phyloP scores from a whole-genome alignment of 805 yeast genomes.

The Soucietia sequanensis region DNA sequence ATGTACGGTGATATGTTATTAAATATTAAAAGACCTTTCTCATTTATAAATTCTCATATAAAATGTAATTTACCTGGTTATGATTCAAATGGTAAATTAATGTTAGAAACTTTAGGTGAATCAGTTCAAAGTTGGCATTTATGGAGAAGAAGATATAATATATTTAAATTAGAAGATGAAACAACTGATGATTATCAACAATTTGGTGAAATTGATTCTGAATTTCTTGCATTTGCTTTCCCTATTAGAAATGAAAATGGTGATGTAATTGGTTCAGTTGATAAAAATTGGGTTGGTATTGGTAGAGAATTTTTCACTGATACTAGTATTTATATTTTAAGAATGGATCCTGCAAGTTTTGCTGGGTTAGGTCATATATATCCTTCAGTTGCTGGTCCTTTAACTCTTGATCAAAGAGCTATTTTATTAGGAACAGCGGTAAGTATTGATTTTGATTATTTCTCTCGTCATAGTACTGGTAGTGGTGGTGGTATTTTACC shows the following conservation, averaged over 20 bases:
- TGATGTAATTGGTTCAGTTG: constrained; percentile 69
- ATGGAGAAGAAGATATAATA: constrained; percentile 86
- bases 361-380: constrained; percentile 54
- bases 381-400: constrained; percentile 48
- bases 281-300: constrained; percentile 92
- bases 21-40: constrained; percentile 78
- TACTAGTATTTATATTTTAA: constrained; percentile 84
- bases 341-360: constrained; percentile 77
- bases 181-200: constrained; percentile 56
- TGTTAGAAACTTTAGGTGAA: constrained; percentile 68
- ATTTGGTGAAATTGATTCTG: constrained; percentile 85
- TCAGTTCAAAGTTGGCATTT: constrained; percentile 91
- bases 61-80: constrained; percentile 64
- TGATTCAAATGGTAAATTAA: constrained; percentile 30
- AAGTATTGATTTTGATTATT: constrained; percentile 93
- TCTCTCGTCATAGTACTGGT: constrained; percentile 81
- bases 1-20: constrained; percentile 56
- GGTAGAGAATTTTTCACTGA: constrained; percentile 93
- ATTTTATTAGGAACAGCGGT: constrained; percentile 84
- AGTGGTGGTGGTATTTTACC: too few species aligned
- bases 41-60: constrained; percentile 85
- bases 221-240: constrained; percentile 82
- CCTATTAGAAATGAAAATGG: constrained; percentile 64
- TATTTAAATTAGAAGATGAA: constrained; percentile 55
- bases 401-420: constrained; percentile 82